These are phyloP conservation scores for Fusarium sp. DNA, from an alignment of 2,329 filamentous ascomycete genomes.

Conservation along the genomic window DNA sequence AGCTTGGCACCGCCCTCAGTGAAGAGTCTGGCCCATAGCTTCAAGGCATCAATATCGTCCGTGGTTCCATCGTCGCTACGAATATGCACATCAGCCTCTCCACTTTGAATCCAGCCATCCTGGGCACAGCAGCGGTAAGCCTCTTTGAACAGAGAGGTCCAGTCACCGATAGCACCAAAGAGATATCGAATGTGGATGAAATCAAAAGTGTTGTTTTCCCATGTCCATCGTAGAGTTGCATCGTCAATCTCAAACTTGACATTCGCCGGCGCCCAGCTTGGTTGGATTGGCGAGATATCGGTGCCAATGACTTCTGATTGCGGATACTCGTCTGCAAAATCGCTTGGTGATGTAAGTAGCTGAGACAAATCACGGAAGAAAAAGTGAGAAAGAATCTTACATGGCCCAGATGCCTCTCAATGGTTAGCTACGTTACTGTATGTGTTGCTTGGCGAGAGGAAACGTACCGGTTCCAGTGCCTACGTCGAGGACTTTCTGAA, in stretches of 20 bases:
- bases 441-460: neutral
- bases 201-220: constrained; percentile 30
- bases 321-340: constrained; percentile 37
- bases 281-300: constrained; percentile 37
- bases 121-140: constrained; percentile 30
- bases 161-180: constrained; percentile 36
- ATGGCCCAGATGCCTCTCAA: constrained; percentile 39
- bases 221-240: constrained; percentile 34
- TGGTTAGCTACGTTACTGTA: neutral
- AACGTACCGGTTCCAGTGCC: constrained; percentile 36
- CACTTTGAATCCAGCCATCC: constrained; percentile 34
- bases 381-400: neutral
- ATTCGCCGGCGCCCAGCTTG: constrained; percentile 35
- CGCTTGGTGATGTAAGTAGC: constrained; percentile 3
- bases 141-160: constrained; percentile 22
- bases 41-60: constrained; percentile 21
- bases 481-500: constrained; percentile 37
- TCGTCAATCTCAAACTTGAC: constrained; percentile 39
- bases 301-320: constrained; percentile 35
- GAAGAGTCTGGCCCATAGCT: constrained; percentile 28
- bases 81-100: constrained; percentile 33
- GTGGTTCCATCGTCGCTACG: constrained; percentile 37
- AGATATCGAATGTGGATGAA: constrained; percentile 40
- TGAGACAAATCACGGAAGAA: too few relatives aligned
- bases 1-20: constrained; percentile 28